Percentiles rank a stretch among this genome's conserved stretches.
These are phyloP conservation scores for Pythium myriotylum DNA, from an alignment of 352 stramenopile genomes.

Conservation along the genomic window DNA sequence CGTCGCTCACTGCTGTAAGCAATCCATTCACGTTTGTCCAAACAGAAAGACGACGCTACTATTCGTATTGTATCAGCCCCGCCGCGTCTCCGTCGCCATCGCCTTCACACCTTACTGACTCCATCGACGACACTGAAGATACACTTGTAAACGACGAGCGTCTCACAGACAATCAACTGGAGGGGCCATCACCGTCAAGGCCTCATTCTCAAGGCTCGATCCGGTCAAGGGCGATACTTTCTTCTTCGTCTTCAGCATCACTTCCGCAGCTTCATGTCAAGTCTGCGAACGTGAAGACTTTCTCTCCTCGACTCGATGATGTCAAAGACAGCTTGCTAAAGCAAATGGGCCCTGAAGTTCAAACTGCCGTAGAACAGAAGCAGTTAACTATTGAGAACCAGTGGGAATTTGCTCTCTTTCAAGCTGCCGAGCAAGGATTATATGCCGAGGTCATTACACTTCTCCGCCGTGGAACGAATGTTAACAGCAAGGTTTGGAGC, in stretches of 20 bases:
- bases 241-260: neutral
- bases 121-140: neutral
- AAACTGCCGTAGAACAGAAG: conserved; percentile 2
- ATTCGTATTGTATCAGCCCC: neutral
- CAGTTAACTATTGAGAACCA: conserved; percentile 34
- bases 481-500: conserved; percentile 43
- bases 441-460: conserved; percentile 47
- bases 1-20: neutral
- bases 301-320: conserved; percentile 46
- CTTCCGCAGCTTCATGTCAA: conserved; percentile 47
- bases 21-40: neutral
- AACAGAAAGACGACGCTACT: neutral
- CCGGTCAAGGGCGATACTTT: neutral
- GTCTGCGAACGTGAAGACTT: conserved; percentile 34
- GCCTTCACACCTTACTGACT: neutral
- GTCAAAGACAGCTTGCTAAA: conserved; percentile 49
- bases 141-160: neutral
- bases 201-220: neutral
- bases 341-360: neutral
- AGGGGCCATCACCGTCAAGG: neutral
- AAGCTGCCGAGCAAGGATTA: conserved; percentile 54
- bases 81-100: neutral
- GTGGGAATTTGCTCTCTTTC: conserved; percentile 57
- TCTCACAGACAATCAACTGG: neutral
- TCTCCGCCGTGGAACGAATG: conserved; percentile 42